Base-by-base conservation (phyloP, 345 rosid genomes). In the Raphanus sativus region DNA sequence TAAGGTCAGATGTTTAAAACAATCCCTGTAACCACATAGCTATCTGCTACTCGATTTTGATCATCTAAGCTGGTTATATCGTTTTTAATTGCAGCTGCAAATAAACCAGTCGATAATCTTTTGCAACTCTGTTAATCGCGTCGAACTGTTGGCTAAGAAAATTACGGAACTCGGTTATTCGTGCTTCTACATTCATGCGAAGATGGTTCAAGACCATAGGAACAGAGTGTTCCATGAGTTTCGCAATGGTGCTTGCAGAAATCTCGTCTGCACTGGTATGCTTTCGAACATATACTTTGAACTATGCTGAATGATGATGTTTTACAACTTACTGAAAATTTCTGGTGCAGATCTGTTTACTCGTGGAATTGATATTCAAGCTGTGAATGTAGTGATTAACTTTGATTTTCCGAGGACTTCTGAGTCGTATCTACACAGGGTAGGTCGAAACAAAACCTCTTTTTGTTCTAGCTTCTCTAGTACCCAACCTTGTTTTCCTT, bases 181-280 rank as follows among this genome's bases (percentile, higher is more conserved):
- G 40, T 96, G 99, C 77, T 96, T 93, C 79, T 96, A 96, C 75
- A 96, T 96, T 59, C 99, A 96, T 73, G 98, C 99, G 0, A 96
- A 96, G 87, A 96, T 96, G 99, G 87, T 96, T 85, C 99, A 96
- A 87, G 98, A 93, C 81, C 99, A 96, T 83, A 97, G 98, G 76
- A 96, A 96, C 77, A 88, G 99, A 87, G 99, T 96, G n/a, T 96
- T 96, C 85, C 99, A 96, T 62, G 98, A 96, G 72, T 96, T 96
- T 84, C 99, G 99, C 77, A 96, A 96, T 83, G 99, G 99, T 71
- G 99, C 99, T 83, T 96, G 99, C 86, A 89, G 99, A 85, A 96
- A 96, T 82, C 98, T 96, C 80, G 99, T 96, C 81, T 96, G 99
- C 71, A 96, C 99, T 58, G 98, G 99, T 96, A 86, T 75, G 84